Base-by-base conservation (phyloP, 2,329 filamentous ascomycete genomes). In the Diaporthe helianthi region DNA sequence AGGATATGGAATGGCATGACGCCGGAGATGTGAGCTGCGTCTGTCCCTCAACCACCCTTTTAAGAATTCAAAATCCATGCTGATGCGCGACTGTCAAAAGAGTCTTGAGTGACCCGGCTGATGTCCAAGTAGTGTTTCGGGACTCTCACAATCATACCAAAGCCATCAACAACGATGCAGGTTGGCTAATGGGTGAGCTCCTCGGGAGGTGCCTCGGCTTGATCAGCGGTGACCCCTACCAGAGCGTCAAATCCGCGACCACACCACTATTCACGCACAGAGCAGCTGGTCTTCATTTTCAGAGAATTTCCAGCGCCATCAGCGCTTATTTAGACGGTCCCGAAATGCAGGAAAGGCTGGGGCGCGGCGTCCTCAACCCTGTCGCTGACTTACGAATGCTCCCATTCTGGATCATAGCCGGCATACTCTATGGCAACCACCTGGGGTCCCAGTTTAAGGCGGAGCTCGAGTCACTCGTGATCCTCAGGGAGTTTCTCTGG, bases 81-180 rank as follows among this genome's bases (percentile, higher is more conserved):
- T 38, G 1, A 38, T 38, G 36, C 13, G 8, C 4, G 12, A 12
- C 36, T 33, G 10, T 8, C 31, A 33, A 33, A 33, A 82, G 79
- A 15, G 79, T 83, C 2, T 58, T 83, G 7, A 80, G 77, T 0
- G 49, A 72, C 6, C 76, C 80, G 3, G 72, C 77, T 4, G 73
- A 83, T 63, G 65, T 83, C 0, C 67, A 79, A 70, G 69, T 71
- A 0, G 76, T 83, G 7, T 84, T 83, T 71, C 76, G 74, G 38
- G 83, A 85, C 71, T 85, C 83, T 0, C 76, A 84, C 66, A 77
- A 73, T 47, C 83, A 85, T 71, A 51, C 69, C 24, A 84, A 85
- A 71, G 82, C 81, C 2, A 46, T 69, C 2, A 76, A 78, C 68
- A 83, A 82, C 68, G 76, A 84, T 70, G 76, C 78, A 0, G 83